phyloP scores from a whole-genome alignment of 768 basidiomycete genomes.

The Hygrocybe punicea region DNA sequence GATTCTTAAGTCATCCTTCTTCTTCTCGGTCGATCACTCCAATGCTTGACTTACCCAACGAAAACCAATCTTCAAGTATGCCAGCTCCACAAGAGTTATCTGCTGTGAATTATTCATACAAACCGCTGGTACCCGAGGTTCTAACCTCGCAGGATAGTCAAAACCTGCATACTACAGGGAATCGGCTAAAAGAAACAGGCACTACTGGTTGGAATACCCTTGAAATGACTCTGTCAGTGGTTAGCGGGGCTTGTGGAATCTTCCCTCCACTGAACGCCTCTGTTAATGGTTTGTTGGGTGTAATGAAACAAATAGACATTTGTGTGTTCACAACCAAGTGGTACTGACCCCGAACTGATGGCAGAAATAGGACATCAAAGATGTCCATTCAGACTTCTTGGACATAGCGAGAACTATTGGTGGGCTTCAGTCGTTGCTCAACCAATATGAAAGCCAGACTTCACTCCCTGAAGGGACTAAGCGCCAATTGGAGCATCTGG shows the following conservation, averaged over 20 bases:
- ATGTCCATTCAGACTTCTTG: not conserved
- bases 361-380: not conserved
- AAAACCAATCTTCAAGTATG: not conserved
- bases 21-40: not conserved
- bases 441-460: not conserved
- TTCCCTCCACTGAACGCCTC: not conserved
- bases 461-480: not conserved
- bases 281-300: not conserved
- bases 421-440: not conserved
- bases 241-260: not conserved
- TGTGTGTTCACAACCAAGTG: not conserved
- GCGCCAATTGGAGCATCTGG: not conserved
- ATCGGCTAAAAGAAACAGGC: not conserved
- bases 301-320: not conserved
- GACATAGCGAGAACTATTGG: not conserved
- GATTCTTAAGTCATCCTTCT: not conserved
- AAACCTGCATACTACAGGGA: not conserved
- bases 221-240: not conserved
- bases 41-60: not conserved
- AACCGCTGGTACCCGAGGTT: not conserved
- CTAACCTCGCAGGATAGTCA: not conserved
- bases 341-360: not conserved
- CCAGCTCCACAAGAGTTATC: not conserved
- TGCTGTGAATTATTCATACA: not conserved
- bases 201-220: not conserved